Evolutionary conservation across 441 rosid genomes (phyloP).

Genomic region (Theobroma grandiflorum): DNA sequence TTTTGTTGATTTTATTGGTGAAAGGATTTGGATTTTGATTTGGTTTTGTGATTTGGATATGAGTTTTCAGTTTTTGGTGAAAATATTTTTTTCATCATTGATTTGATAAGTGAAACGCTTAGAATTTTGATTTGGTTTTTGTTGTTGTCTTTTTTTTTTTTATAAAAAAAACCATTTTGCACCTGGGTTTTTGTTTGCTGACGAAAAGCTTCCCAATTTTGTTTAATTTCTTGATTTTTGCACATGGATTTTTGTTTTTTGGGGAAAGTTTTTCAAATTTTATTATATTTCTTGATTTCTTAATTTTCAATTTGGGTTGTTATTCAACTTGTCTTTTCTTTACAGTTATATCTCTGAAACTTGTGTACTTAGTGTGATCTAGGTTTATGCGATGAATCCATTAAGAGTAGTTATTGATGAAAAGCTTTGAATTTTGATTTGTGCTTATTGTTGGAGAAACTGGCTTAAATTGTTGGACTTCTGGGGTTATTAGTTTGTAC

Average conservation of each 20-base stretch:
- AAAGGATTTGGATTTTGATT: not conserved
- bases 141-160: not conserved
- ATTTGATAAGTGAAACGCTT: not conserved
- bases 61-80: not conserved
- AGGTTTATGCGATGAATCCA: not conserved
- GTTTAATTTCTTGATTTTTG: not conserved
- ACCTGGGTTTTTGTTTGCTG: not conserved
- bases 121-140: not conserved
- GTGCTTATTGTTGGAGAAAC: not conserved
- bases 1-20: not conserved
- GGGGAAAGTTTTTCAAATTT: not conserved
- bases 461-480: not conserved
- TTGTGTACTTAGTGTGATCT: not conserved
- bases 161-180: not conserved
- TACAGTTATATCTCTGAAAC: not conserved
- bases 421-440: not conserved
- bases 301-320: not conserved
- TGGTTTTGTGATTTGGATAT: not conserved
- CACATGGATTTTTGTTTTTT: not conserved
- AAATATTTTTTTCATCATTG: not conserved
- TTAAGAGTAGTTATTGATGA: not conserved
- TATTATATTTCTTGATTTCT: not conserved
- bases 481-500: not conserved
- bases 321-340: not conserved
- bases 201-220: not conserved